phyloP scores from a whole-genome alignment of 805 yeast species.

The Babjeviella inositovora region DNA sequence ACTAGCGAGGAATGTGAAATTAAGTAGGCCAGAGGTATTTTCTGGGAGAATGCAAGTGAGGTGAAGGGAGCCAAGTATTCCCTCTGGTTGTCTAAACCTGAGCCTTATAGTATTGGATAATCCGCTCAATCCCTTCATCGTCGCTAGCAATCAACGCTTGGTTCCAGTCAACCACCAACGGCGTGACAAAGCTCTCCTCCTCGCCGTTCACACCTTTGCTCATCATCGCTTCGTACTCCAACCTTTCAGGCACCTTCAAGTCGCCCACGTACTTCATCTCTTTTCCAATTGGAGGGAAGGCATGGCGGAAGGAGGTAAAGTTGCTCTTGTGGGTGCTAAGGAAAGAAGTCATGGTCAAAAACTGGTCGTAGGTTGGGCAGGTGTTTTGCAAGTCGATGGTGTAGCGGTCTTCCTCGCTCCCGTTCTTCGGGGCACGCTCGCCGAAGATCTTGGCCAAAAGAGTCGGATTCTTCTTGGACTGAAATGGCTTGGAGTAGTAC shows the following conservation, averaged over 20 bases:
- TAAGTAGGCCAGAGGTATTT: too few relatives aligned
- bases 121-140: slow-evolving; percentile 20
- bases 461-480: too few relatives aligned
- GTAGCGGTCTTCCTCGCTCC: slow-evolving; percentile 1
- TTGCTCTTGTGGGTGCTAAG: slow-evolving; percentile 10
- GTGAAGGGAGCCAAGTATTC: too few relatives aligned
- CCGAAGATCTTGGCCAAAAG: slow-evolving; percentile 1
- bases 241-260: neutral
- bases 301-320: slow-evolving; percentile 9
- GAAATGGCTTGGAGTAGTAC: neutral
- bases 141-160: slow-evolving; percentile 35
- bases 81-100: too few relatives aligned
- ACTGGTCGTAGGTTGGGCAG: slow-evolving; percentile 14
- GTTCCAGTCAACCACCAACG: slow-evolving; percentile 50
- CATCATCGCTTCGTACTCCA: slow-evolving; percentile 1
- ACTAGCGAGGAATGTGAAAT: too few relatives aligned
- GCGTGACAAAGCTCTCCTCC: slow-evolving; percentile 19
- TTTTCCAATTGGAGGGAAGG: slow-evolving; percentile 9
- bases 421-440: neutral
- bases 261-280: slow-evolving; percentile 1
- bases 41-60: too few relatives aligned
- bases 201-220: too few relatives aligned
- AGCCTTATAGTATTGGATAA: slow-evolving; percentile 21
- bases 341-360: slow-evolving; percentile 8
- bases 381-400: slow-evolving; percentile 1